These are phyloP conservation scores for Aspergillaceae sp. DNA, from an alignment of 2,329 filamentous ascomycete genomes.

Conservation along the genomic window DNA sequence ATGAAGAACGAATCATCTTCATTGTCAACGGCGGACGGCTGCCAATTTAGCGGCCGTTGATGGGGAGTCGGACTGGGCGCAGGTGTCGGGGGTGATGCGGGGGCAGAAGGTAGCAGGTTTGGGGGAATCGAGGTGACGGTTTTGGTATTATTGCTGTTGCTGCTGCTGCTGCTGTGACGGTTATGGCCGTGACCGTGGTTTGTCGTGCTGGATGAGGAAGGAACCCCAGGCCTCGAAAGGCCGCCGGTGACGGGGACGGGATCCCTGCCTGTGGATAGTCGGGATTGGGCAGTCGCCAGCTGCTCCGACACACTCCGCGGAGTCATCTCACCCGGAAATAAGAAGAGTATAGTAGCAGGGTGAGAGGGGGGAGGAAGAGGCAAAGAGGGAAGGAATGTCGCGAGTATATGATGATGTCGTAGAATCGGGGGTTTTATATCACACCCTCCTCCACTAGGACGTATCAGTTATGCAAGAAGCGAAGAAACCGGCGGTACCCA, in stretches of 20 bases:
- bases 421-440: no score
- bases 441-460: no score
- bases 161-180: slow-evolving; percentile 12
- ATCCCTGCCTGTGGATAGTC: slow-evolving; percentile 22
- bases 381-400: neutral
- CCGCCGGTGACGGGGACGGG: slow-evolving; percentile 13
- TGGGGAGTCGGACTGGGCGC: slow-evolving; percentile 58
- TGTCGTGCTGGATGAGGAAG: slow-evolving; percentile 23
- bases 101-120: slow-evolving; percentile 55
- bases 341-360: no score
- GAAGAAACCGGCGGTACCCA: neutral
- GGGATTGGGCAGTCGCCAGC: slow-evolving; percentile 20
- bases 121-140: slow-evolving; percentile 46
- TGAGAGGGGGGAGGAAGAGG: neutral
- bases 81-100: slow-evolving; percentile 58
- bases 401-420: no score
- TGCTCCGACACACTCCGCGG: slow-evolving; percentile 22
- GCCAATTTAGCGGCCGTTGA: slow-evolving; percentile 47
- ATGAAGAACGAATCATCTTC: slow-evolving; percentile 76
- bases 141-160: slow-evolving; percentile 19
- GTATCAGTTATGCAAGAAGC: no score
- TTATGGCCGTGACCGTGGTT: slow-evolving; percentile 7
- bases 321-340: slow-evolving; percentile 17
- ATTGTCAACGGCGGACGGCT: slow-evolving; percentile 35
- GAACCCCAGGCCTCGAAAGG: slow-evolving; percentile 35